phyloP scores from a whole-genome alignment of 805 yeast genomes.

The Priceomyces fermenticarens region DNA sequence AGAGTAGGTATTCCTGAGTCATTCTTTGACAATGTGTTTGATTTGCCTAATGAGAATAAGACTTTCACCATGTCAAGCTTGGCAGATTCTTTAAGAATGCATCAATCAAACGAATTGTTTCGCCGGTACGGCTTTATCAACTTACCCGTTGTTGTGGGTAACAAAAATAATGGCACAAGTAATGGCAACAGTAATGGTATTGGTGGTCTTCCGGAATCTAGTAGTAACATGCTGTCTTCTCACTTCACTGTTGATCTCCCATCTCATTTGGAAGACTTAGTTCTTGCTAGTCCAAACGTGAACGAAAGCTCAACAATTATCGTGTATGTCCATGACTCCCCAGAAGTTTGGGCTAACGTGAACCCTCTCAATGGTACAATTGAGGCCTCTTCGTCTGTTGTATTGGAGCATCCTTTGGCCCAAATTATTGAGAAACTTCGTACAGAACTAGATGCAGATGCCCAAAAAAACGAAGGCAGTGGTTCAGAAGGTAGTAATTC shows the following conservation, averaged over 20 bases:
- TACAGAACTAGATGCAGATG: constrained; percentile 27
- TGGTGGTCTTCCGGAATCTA: too few species aligned
- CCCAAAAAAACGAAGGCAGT: background rate
- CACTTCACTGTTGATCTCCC: constrained; percentile 42
- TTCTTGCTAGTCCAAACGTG: constrained; percentile 69
- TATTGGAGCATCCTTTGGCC: constrained; percentile 66
- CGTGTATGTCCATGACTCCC: constrained; percentile 82
- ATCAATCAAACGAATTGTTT: constrained; percentile 60
- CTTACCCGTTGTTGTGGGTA: constrained; percentile 54
- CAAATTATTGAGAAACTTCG: constrained; percentile 57
- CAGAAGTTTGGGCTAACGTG: constrained; percentile 85
- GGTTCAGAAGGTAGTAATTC: background rate
- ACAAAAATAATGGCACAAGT: constrained; percentile 7
- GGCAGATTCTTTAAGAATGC: constrained; percentile 71
- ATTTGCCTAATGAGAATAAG: constrained; percentile 23
- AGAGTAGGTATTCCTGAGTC: constrained; percentile 57
- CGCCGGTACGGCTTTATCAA: constrained; percentile 56
- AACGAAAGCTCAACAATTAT: constrained; percentile 62
- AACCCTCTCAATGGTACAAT: constrained; percentile 79
- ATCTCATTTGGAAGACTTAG: constrained; percentile 56
- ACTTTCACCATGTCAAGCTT: constrained; percentile 45
- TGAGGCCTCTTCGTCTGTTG: constrained; percentile 66
- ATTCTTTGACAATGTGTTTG: constrained; percentile 38
- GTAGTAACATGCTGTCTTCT: constrained; percentile 14
- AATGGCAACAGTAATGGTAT: too few species aligned